These are phyloP conservation scores for Kazachstania sp. DNA, from an alignment of 1,139 yeast species.

Conservation along the genomic window DNA sequence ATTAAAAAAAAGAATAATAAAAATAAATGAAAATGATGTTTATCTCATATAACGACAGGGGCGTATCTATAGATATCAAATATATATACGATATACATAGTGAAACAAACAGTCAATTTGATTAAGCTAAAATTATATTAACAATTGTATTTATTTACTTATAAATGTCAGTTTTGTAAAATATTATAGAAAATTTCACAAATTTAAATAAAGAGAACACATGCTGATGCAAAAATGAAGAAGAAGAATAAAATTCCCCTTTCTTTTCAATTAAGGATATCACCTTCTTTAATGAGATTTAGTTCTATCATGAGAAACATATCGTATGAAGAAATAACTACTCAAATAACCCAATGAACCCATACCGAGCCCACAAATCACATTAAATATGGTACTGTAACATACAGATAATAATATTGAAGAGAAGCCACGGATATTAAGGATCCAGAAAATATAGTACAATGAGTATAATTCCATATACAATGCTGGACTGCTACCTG, in stretches of 20 bases:
- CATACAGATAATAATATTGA: constrained; percentile 61
- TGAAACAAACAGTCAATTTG: too few species aligned
- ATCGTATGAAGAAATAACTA: constrained; percentile 21
- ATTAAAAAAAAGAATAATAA: neutral
- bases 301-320: constrained; percentile 6
- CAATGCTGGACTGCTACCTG: constrained; percentile 64
- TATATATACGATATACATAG: too few species aligned
- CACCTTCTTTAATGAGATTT: neutral
- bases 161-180: too few species aligned
- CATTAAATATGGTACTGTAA: constrained; percentile 59
- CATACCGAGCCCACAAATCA: constrained; percentile 58
- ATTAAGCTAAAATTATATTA: too few species aligned
- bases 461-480: constrained; percentile 62
- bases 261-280: neutral
- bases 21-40: neutral
- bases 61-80: too few species aligned
- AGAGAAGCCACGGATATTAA: constrained; percentile 59
- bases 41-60: too few species aligned
- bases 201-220: neutral
- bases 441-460: constrained; percentile 51
- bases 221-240: too few species aligned
- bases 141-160: too few species aligned
- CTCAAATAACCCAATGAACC: constrained; percentile 64
- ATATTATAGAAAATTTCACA: neutral
- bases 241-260: too few species aligned